Percentiles rank a stretch among this genome's conserved stretches.
Evolutionary conservation across 2,329 filamentous ascomycete species (phyloP).

Genomic region (Endothia cerciana): DNA sequence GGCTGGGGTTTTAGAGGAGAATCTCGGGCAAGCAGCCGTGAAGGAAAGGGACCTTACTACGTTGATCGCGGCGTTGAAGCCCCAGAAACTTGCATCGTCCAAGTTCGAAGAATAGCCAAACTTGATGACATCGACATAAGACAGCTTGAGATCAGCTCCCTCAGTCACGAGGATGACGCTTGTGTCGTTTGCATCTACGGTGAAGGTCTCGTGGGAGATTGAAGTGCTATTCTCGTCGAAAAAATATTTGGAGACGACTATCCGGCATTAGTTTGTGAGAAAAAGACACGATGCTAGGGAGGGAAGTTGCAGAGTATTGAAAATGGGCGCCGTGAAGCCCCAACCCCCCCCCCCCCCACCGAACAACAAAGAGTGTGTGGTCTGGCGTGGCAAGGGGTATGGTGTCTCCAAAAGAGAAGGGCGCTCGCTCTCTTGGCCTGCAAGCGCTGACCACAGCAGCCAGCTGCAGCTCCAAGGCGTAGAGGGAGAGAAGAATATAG

Average conservation of each 20-base stretch:
- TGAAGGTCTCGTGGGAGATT: background rate
- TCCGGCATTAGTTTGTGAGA: background rate
- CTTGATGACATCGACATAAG: constrained; percentile 36
- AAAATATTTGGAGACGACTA: background rate
- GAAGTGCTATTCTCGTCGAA: background rate
- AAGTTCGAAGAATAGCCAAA: constrained; percentile 37
- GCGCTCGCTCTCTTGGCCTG: no score
- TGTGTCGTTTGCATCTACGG: constrained; percentile 29
- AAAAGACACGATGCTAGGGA: background rate
- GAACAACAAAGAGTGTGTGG: no score
- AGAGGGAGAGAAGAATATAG: no score
- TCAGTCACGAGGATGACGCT: constrained; percentile 31
- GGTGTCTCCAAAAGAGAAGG: no score
- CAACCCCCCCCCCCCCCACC: no score
- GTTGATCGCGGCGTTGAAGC: constrained; percentile 39
- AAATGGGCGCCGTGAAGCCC: no score
- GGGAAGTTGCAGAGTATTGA: background rate
- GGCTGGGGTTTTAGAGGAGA: background rate
- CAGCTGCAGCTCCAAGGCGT: no score
- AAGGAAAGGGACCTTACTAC: constrained; percentile 33
- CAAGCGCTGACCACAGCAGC: no score
- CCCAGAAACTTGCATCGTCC: constrained; percentile 29
- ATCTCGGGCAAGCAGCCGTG: constrained; percentile 30
- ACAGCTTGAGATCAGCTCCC: constrained; percentile 32
- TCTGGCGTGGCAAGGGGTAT: no score